Evolutionary conservation across 768 basidiomycete species (phyloP).

Genomic region (Xerocomellus chrysenteron): DNA sequence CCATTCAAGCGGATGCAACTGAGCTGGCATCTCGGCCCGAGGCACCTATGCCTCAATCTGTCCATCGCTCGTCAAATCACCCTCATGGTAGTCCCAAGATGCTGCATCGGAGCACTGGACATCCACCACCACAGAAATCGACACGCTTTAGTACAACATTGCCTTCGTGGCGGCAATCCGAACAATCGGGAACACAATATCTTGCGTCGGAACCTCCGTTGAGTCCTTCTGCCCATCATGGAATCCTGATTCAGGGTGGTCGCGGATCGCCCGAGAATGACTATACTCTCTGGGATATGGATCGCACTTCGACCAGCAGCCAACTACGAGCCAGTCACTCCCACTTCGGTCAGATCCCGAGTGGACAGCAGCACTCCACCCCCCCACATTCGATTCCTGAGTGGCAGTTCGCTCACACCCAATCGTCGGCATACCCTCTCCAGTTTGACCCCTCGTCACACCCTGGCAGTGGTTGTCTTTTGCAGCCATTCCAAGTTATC

Average conservation of each 20-base stretch:
- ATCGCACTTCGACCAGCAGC: not conserved
- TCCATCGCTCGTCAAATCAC: not conserved
- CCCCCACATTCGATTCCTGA: not conserved
- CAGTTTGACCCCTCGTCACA: not conserved
- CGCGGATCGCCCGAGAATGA: not conserved
- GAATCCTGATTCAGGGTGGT: not conserved
- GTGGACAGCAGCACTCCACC: constrained; percentile 1
- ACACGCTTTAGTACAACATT: not conserved
- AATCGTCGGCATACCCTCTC: not conserved
- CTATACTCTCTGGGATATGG: not conserved
- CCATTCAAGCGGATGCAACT: constrained; percentile 3
- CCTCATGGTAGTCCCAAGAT: not conserved
- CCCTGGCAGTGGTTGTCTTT: not conserved
- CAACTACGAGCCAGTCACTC: not conserved
- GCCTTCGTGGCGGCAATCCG: not conserved
- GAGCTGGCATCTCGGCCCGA: not conserved
- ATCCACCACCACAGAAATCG: constrained; percentile 1
- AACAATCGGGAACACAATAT: not conserved
- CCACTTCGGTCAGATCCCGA: not conserved
- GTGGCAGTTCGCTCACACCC: constrained; percentile 8
- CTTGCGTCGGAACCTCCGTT: not conserved
- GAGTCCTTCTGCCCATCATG: not conserved
- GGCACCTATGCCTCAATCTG: not conserved
- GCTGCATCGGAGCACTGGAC: not conserved
- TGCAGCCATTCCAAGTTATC: constrained; percentile 3